phyloP scores from a whole-genome alignment of 1,284 basidiomycete species.

The Marasmius tenuissimus region DNA sequence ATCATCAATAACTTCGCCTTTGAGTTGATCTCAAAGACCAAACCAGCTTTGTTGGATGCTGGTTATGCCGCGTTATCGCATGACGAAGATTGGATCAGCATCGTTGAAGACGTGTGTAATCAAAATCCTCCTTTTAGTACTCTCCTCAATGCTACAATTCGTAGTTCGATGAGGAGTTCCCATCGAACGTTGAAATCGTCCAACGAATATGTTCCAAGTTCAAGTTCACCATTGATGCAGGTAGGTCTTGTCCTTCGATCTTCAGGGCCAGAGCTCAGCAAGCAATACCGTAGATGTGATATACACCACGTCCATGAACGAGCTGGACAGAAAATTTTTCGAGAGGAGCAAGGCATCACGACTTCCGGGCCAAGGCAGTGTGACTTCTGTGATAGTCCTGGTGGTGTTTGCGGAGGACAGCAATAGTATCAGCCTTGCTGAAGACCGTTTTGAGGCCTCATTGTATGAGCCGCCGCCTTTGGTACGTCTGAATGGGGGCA shows the following conservation, averaged over 20 bases:
- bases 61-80: conserved; percentile 9
- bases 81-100: conserved; percentile 10
- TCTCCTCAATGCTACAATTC: neutral
- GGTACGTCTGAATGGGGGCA: no score
- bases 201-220: conserved; percentile 6
- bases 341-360: no score
- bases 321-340: no score
- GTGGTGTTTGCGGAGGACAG: no score
- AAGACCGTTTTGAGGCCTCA: no score
- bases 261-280: neutral
- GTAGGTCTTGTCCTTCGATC: neutral
- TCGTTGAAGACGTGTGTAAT: conserved; percentile 4
- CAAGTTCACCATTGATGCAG: conserved; percentile 6
- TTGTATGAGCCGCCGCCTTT: no score
- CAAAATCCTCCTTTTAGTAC: neutral
- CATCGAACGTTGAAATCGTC: conserved; percentile 2
- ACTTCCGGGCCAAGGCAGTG: no score
- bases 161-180: conserved; percentile 2
- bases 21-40: conserved; percentile 2
- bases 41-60: neutral
- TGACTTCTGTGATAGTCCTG: no score
- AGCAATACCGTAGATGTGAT: neutral
- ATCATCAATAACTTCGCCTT: conserved; percentile 10
- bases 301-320: neutral
- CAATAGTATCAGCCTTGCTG: no score